Conservation (phyloP, 345 rosid species). For the Mercurialis annua region DNA sequence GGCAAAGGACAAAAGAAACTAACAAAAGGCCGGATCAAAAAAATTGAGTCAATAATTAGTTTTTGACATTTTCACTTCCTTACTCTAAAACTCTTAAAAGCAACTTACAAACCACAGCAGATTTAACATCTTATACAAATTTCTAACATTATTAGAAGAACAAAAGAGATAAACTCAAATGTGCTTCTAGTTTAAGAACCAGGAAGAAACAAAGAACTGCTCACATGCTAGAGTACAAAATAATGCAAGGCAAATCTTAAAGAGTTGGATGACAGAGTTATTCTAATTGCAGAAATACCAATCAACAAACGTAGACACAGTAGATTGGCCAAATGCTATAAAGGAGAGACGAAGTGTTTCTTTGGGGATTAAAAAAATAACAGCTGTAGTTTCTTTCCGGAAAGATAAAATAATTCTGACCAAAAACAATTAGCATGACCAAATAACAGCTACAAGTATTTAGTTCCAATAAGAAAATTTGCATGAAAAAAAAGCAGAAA, state of each 20-base stretch:
- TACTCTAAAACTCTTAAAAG: too few relatives aligned
- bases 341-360: too few relatives aligned
- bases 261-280: not conserved
- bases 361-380: too few relatives aligned
- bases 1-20: not conserved
- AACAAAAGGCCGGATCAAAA: not conserved
- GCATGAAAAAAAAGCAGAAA: not conserved
- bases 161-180: not conserved
- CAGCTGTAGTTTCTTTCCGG: too few relatives aligned
- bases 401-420: too few relatives aligned
- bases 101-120: too few relatives aligned
- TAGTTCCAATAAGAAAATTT: not conserved
- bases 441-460: not conserved
- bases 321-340: too few relatives aligned
- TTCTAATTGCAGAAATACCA: not conserved
- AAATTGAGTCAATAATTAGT: not conserved
- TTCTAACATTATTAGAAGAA: not conserved
- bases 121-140: not conserved
- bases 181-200: not conserved
- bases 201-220: not conserved
- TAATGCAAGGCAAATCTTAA: not conserved
- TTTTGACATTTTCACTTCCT: not conserved
- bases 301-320: too few relatives aligned
- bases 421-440: not conserved
- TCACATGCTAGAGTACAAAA: not conserved